These are phyloP conservation scores for Aureobasidium sp. DNA, from an alignment of 2,329 filamentous ascomycete species.

Conservation along the genomic window DNA sequence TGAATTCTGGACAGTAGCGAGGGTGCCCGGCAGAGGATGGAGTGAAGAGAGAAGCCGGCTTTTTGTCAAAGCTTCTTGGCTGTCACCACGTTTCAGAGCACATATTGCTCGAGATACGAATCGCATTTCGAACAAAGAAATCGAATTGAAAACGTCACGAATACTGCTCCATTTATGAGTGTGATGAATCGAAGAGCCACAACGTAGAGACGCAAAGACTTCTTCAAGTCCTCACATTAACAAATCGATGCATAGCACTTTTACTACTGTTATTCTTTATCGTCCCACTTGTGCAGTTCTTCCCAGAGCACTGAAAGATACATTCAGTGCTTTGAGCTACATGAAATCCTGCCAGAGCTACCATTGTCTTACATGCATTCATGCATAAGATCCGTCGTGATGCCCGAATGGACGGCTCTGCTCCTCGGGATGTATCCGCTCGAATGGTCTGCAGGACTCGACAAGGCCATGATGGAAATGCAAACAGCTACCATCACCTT, in stretches of 20 bases:
- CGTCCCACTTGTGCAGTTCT: too few species aligned
- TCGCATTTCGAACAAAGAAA: background rate
- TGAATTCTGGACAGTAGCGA: background rate
- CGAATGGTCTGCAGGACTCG: conserved; percentile 6
- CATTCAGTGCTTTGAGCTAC: conserved; percentile 24
- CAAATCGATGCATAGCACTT: too few species aligned
- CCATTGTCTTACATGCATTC: background rate
- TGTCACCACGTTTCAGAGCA: background rate
- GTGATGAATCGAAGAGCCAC: background rate
- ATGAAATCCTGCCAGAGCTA: background rate
- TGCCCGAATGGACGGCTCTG: conserved; percentile 5
- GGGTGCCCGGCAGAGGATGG: too few species aligned
- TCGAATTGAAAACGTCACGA: background rate
- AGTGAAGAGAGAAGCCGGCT: background rate
- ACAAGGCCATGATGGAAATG: conserved; percentile 1
- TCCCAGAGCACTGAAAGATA: too few species aligned
- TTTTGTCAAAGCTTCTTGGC: background rate
- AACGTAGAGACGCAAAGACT: background rate
- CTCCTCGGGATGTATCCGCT: conserved; percentile 14
- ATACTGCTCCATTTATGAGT: background rate
- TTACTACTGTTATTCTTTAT: too few species aligned
- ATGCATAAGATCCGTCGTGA: background rate
- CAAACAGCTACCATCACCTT: background rate
- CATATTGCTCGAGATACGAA: background rate
- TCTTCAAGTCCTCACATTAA: background rate